phyloP scores from a whole-genome alignment of 495 filamentous ascomycete species.

The Hyaloscypha hepaticicola region DNA sequence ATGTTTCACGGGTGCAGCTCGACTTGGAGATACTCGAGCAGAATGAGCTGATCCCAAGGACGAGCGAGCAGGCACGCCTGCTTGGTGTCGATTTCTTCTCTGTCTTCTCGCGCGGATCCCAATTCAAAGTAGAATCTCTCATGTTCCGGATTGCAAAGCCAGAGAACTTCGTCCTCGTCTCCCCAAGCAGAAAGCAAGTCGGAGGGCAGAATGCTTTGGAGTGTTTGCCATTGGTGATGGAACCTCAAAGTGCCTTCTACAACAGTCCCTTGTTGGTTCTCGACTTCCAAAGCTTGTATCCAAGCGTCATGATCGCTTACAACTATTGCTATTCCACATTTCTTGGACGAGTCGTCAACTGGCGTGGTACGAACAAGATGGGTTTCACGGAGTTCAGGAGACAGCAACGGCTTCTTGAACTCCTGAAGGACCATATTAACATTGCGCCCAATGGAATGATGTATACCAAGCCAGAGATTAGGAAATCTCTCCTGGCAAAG shows the following conservation, averaged over 20 bases:
- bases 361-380: constrained; percentile 93
- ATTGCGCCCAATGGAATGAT: constrained; percentile 96
- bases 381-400: constrained; percentile 85
- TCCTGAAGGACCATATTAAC: constrained; percentile 85
- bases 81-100: constrained; percentile 96
- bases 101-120: constrained; percentile 88
- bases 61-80: constrained; percentile 90
- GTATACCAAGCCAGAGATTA: constrained; percentile 81
- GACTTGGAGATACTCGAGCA: constrained; percentile 88
- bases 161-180: constrained; percentile 88
- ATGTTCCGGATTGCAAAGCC: constrained; percentile 99
- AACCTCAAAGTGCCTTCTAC: constrained; percentile 94
- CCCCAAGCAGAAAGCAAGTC: constrained; percentile 87
- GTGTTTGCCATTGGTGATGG: constrained; percentile 95
- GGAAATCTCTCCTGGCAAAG: constrained; percentile 89
- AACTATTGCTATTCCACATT: constrained; percentile 99
- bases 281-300: constrained; percentile 95
- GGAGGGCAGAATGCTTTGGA: constrained; percentile 93
- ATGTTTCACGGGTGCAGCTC: constrained; percentile 70
- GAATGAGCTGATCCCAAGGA: constrained; percentile 85
- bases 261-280: constrained; percentile 84
- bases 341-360: constrained; percentile 77
- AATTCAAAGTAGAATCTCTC: constrained; percentile 97
- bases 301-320: constrained; percentile 98
- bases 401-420: constrained; percentile 67